These are phyloP conservation scores for Cunninghamia lanceolata DNA, from an alignment of 75 land plant species.

Conservation along the genomic window DNA sequence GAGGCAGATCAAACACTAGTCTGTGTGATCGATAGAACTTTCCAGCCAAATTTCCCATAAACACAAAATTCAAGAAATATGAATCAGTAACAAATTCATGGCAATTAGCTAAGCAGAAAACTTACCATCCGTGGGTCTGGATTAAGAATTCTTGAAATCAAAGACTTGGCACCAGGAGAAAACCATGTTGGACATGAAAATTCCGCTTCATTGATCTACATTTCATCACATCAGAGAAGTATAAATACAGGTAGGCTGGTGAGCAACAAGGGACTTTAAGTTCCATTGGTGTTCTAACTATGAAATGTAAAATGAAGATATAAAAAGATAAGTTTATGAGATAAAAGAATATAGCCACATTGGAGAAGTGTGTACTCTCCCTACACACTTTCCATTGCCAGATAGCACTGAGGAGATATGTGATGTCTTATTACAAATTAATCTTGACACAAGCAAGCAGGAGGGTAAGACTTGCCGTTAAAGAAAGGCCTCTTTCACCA, in stretches of 20 bases:
- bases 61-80: background rate
- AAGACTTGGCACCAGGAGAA: constrained; percentile 81
- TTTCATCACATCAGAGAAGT: background rate
- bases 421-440: background rate
- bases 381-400: background rate
- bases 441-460: background rate
- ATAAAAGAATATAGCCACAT: background rate
- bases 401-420: background rate
- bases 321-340: background rate
- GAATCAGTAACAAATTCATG: background rate
- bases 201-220: constrained; percentile 84
- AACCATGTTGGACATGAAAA: constrained; percentile 93
- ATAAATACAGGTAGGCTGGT: background rate
- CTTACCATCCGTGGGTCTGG: constrained; percentile 88
- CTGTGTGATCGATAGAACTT: background rate
- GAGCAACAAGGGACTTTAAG: background rate
- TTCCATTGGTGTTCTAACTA: background rate
- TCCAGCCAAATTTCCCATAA: background rate
- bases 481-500: background rate
- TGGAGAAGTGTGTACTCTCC: background rate
- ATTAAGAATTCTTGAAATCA: constrained; percentile 74
- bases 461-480: background rate
- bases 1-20: constrained; percentile 18
- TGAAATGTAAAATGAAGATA: background rate
- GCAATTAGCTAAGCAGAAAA: constrained; percentile 8